phyloP scores from a whole-genome alignment of 116 monocot species.

The Phalaenopsis hybrid region DNA sequence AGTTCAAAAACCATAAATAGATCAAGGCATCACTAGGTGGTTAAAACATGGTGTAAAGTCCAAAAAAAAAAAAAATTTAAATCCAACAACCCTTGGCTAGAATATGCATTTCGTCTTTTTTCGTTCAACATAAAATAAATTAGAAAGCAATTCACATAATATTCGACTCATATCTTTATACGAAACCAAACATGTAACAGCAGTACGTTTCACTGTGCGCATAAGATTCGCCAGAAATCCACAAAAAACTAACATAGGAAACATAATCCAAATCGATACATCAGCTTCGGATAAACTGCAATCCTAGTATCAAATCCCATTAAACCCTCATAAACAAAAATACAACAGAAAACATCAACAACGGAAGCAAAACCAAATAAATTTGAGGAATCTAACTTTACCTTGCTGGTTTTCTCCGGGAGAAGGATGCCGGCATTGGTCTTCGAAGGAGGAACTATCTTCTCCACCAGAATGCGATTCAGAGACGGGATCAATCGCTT shows the following conservation, averaged over 20 bases:
- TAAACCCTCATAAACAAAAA: neutral
- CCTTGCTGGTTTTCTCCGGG: slow-evolving; percentile 41
- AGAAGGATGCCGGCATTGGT: slow-evolving; percentile 46
- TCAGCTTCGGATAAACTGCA: neutral
- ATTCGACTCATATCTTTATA: too few species aligned
- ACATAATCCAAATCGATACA: neutral
- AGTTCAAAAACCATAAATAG: too few species aligned
- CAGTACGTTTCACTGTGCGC: too few species aligned
- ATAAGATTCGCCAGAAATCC: too few species aligned
- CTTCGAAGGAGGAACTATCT: slow-evolving; percentile 51
- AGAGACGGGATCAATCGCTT: slow-evolving; percentile 36
- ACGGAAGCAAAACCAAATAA: neutral
- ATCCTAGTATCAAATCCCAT: neutral
- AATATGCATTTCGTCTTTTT: too few species aligned
- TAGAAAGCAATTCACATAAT: too few species aligned
- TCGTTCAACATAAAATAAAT: too few species aligned
- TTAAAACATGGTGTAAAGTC: too few species aligned
- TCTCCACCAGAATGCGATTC: slow-evolving; percentile 48
- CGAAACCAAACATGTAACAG: too few species aligned
- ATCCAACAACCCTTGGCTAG: too few species aligned
- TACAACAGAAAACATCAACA: neutral
- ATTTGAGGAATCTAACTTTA: neutral
- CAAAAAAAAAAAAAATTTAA: too few species aligned
- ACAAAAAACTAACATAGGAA: neutral
- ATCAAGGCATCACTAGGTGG: too few species aligned